phyloP scores from a whole-genome alignment of 192 early-diverging fungal genomes.

The Backusella liffmaniae region DNA sequence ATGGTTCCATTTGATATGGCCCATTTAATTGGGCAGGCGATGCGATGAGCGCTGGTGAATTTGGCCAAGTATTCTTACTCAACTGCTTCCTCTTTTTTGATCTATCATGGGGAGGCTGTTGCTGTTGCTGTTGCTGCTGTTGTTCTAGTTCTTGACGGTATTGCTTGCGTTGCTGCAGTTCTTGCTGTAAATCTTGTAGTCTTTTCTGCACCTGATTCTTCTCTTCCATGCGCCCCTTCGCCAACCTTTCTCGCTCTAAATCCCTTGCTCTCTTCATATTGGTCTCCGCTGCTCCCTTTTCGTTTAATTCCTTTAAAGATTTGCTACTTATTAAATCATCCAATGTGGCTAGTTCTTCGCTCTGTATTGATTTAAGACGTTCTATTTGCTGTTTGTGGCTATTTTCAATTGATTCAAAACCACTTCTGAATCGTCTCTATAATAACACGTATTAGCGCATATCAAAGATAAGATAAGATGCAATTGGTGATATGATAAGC shows the following conservation, averaged over 20 bases:
- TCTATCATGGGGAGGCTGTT: neutral
- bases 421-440: neutral
- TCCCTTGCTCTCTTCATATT: neutral
- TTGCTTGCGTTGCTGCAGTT: neutral
- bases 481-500: neutral
- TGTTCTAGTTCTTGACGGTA: neutral
- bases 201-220: neutral
- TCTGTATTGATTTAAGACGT: neutral
- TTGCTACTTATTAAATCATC: neutral
- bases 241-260: neutral
- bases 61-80: neutral
- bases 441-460: neutral
- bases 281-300: neutral
- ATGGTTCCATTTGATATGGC: neutral
- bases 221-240: neutral
- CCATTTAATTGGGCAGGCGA: neutral
- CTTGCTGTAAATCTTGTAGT: neutral
- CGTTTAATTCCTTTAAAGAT: neutral
- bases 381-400: neutral
- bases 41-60: neutral
- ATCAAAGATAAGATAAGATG: neutral
- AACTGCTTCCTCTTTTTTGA: neutral
- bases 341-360: neutral
- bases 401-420: neutral
- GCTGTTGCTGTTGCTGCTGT: neutral